Evolutionary conservation across 2,329 filamentous ascomycete species (phyloP).

Genomic region (Colletotrichum aenigma): DNA sequence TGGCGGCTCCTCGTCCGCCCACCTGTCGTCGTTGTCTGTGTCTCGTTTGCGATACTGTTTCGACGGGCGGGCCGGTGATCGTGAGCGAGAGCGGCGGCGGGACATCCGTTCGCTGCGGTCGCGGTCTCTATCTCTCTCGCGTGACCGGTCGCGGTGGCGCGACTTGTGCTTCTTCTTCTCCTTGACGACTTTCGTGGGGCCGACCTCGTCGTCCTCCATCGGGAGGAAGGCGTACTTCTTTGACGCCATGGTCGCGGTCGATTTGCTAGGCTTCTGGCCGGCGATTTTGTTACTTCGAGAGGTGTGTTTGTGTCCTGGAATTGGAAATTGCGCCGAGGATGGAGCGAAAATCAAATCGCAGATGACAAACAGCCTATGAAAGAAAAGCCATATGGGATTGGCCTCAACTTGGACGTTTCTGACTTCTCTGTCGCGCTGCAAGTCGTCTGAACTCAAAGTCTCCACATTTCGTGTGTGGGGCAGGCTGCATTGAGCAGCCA

Average conservation of each 20-base stretch:
- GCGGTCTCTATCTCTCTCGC: slow-evolving; percentile 40
- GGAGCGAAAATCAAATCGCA: background rate
- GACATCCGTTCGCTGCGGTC: slow-evolving; percentile 27
- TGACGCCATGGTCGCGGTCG: slow-evolving; percentile 43
- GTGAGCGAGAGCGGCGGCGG: slow-evolving; percentile 30
- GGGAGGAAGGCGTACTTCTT: slow-evolving; percentile 72
- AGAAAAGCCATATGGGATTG: background rate
- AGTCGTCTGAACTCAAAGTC: slow-evolving; percentile 5
- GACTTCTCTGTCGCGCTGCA: background rate
- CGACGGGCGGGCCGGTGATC: slow-evolving; percentile 38
- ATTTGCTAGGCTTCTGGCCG: background rate
- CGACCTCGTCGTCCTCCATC: slow-evolving; percentile 69
- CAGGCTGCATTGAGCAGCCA: background rate
- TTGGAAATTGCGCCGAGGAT: background rate
- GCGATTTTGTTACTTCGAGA: background rate
- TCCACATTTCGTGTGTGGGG: background rate
- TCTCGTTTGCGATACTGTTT: slow-evolving; percentile 49
- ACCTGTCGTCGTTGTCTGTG: slow-evolving; percentile 66
- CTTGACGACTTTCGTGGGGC: slow-evolving; percentile 55
- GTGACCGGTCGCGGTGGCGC: slow-evolving; percentile 32
- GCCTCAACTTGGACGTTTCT: background rate
- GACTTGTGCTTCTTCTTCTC: slow-evolving; percentile 52
- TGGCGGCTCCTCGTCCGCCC: slow-evolving; percentile 76
- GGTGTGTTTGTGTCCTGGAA: background rate
- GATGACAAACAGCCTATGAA: background rate